These are phyloP conservation scores for Lachnellula hyalina DNA, from an alignment of 2,329 filamentous ascomycete species.

Conservation along the genomic window DNA sequence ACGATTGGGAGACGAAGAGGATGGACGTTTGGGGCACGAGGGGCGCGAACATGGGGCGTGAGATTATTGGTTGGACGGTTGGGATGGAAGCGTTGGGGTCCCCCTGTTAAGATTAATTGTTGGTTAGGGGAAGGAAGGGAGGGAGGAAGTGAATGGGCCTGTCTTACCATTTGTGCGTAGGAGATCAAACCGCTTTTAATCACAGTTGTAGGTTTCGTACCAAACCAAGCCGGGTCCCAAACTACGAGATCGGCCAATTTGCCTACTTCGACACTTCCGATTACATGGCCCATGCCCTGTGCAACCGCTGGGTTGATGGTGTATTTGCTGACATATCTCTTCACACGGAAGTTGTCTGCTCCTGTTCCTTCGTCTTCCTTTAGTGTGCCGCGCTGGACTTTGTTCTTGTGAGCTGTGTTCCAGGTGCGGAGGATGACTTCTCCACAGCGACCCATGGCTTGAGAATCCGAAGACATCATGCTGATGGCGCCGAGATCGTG, in stretches of 20 bases:
- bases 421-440: slow-evolving; percentile 91
- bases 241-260: slow-evolving; percentile 86
- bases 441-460: slow-evolving; percentile 94
- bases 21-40: slow-evolving; percentile 68
- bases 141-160: neutral
- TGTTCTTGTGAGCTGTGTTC: slow-evolving; percentile 98
- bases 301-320: slow-evolving; percentile 90
- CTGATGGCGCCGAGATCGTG: slow-evolving; percentile 93
- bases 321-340: slow-evolving; percentile 91
- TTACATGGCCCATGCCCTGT: slow-evolving; percentile 81
- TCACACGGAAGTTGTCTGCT: slow-evolving; percentile 88
- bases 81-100: slow-evolving; percentile 82
- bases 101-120: slow-evolving; percentile 44
- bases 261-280: slow-evolving; percentile 82
- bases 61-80: slow-evolving; percentile 77
- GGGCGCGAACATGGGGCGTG: slow-evolving; percentile 80
- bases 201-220: slow-evolving; percentile 74
- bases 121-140: neutral
- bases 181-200: slow-evolving; percentile 86
- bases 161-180: slow-evolving; percentile 71
- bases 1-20: slow-evolving; percentile 75
- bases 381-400: slow-evolving; percentile 71
- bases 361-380: slow-evolving; percentile 72
- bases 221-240: slow-evolving; percentile 83
- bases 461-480: slow-evolving; percentile 95